Evolutionary conservation across 2,329 filamentous ascomycete genomes (phyloP).

Genomic region (Dothiorella sarmentorum): DNA sequence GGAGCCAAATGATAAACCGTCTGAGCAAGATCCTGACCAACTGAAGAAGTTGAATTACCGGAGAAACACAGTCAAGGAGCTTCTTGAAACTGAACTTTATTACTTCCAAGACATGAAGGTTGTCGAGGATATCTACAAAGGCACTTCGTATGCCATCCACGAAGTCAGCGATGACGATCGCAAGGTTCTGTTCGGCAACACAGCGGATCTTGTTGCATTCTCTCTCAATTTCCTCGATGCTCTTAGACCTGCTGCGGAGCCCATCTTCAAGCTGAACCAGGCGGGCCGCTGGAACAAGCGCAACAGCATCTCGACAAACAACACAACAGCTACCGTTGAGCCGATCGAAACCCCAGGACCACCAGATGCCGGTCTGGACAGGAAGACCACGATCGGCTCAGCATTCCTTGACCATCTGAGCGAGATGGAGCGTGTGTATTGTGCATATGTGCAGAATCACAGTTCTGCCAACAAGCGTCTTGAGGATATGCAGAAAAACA

Average conservation of each 20-base stretch:
- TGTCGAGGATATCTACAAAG: slow-evolving; percentile 95
- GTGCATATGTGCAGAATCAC: slow-evolving; percentile 63
- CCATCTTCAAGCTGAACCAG: slow-evolving; percentile 61
- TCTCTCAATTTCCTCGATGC: slow-evolving; percentile 75
- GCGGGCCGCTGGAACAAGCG: slow-evolving; percentile 54
- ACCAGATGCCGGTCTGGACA: slow-evolving; percentile 39
- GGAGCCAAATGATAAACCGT: neutral
- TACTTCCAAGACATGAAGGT: slow-evolving; percentile 97
- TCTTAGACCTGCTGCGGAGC: slow-evolving; percentile 74
- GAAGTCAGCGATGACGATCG: slow-evolving; percentile 79
- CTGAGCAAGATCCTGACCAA: slow-evolving; percentile 8
- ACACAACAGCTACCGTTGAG: slow-evolving; percentile 41
- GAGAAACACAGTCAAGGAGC: slow-evolving; percentile 80
- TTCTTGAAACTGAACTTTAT: slow-evolving; percentile 86
- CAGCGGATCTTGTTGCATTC: slow-evolving; percentile 83
- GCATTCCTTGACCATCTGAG: slow-evolving; percentile 55
- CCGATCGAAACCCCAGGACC: slow-evolving; percentile 28
- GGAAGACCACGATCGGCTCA: slow-evolving; percentile 56
- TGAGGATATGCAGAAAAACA: slow-evolving; percentile 50
- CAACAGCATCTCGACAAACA: slow-evolving; percentile 47
- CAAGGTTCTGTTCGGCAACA: slow-evolving; percentile 88
- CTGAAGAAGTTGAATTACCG: slow-evolving; percentile 74
- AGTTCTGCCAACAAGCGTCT: slow-evolving; percentile 62
- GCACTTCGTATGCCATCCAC: slow-evolving; percentile 77
- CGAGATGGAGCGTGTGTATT: slow-evolving; percentile 63